phyloP scores from a whole-genome alignment of 1,284 basidiomycete genomes.

The Pyrrhoderma lamaoense region DNA sequence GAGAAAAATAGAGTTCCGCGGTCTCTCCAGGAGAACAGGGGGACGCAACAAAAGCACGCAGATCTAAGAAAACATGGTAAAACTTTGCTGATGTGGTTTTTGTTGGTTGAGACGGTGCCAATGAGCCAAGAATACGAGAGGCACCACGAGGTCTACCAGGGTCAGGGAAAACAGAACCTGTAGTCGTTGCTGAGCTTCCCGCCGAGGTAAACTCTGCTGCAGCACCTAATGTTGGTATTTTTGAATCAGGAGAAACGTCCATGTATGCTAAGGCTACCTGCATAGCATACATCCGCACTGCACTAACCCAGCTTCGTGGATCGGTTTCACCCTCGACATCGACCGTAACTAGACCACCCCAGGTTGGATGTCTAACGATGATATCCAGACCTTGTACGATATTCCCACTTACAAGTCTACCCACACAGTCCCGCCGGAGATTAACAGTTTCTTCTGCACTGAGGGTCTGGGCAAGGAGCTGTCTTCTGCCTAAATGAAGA shows the following conservation, averaged over 20 bases:
- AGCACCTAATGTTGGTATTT: slow-evolving; percentile 19
- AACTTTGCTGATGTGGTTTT: slow-evolving; percentile 58
- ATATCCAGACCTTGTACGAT: slow-evolving; percentile 89
- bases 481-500: slow-evolving; percentile 82
- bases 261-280: slow-evolving; percentile 80
- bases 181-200: slow-evolving; percentile 47
- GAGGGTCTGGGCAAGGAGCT: slow-evolving; percentile 83
- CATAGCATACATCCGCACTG: slow-evolving; percentile 84
- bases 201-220: slow-evolving; percentile 18
- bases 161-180: slow-evolving; percentile 63
- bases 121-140: slow-evolving; percentile 42
- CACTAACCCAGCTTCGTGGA: slow-evolving; percentile 73
- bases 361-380: slow-evolving; percentile 89
- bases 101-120: slow-evolving; percentile 29
- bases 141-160: slow-evolving; percentile 37
- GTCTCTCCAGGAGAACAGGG: slow-evolving; percentile 87
- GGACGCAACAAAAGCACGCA: slow-evolving; percentile 87
- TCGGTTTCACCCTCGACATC: slow-evolving; percentile 75
- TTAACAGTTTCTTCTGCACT: slow-evolving; percentile 82
- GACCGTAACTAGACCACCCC: slow-evolving; percentile 82
- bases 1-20: slow-evolving; percentile 88
- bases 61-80: slow-evolving; percentile 84
- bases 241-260: slow-evolving; percentile 38
- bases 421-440: slow-evolving; percentile 83
- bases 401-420: slow-evolving; percentile 83